These are phyloP conservation scores for Lycium ferocissimum DNA, from an alignment of 257 asterid genomes.

Conservation along the genomic window DNA sequence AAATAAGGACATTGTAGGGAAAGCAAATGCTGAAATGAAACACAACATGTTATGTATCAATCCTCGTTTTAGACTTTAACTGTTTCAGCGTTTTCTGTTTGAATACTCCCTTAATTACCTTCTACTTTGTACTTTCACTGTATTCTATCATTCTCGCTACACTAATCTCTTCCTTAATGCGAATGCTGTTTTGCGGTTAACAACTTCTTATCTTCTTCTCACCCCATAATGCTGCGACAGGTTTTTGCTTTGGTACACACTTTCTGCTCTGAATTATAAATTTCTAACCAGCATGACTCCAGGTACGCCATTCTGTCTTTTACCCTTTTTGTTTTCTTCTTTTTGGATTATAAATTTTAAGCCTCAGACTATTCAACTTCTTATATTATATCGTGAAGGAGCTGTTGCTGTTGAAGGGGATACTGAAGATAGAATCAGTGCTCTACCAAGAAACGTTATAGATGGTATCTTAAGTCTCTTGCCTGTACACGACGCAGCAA, in stretches of 20 bases:
- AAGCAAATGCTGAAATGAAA: neutral
- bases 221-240: no score
- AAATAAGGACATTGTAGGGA: neutral
- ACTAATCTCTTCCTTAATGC: no score
- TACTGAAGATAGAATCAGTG: constrained; percentile 22
- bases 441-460: constrained; percentile 32
- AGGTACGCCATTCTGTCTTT: neutral
- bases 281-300: neutral
- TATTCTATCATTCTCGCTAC: neutral
- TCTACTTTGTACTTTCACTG: constrained; percentile 6
- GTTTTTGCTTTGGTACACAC: no score
- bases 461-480: constrained; percentile 19
- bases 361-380: neutral
- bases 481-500: constrained; percentile 35
- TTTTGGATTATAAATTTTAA: neutral
- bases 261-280: no score
- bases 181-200: no score
- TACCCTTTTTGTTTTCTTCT: no score
- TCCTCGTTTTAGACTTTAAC: neutral
- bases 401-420: no score
- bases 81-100: neutral
- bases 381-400: no score
- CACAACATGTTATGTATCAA: neutral
- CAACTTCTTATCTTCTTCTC: no score
- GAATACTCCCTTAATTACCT: neutral